phyloP scores from a whole-genome alignment of 768 basidiomycete species.

The Suillus tomentosus region DNA sequence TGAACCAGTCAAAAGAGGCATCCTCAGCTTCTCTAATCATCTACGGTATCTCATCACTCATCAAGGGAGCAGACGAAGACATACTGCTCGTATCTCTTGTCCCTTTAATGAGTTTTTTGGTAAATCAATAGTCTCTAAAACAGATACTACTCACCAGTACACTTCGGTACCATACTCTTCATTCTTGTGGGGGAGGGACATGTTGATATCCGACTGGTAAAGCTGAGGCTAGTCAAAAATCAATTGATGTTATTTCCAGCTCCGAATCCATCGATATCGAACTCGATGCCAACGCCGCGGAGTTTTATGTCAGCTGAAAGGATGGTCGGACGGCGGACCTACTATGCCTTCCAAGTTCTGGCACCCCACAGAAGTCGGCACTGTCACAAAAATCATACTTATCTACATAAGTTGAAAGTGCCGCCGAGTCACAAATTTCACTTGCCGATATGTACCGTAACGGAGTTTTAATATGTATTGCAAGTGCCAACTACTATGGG shows the following conservation, averaged over 20 bases:
- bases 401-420: too few relatives aligned
- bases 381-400: too few relatives aligned
- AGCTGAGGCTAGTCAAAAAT: too few relatives aligned
- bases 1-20: conserved; percentile 85
- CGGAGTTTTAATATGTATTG: too few relatives aligned
- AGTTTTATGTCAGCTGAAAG: not conserved
- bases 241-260: too few relatives aligned
- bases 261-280: too few relatives aligned
- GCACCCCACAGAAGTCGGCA: too few relatives aligned
- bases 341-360: too few relatives aligned
- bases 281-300: not conserved
- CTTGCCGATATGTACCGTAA: too few relatives aligned
- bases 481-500: too few relatives aligned
- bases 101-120: conserved; percentile 42
- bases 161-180: conserved; percentile 67
- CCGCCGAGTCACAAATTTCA: too few relatives aligned
- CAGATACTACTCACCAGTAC: conserved; percentile 56
- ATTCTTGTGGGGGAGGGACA: conserved; percentile 59
- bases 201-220: conserved; percentile 6
- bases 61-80: conserved; percentile 20
- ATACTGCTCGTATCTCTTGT: conserved; percentile 69
- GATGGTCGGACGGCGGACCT: too few relatives aligned
- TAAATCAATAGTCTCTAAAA: not conserved
- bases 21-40: conserved; percentile 55
- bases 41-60: conserved; percentile 12